Base-by-base conservation (phyloP, 202 grass and related monocot genomes). In the Panicum virgatum region DNA sequence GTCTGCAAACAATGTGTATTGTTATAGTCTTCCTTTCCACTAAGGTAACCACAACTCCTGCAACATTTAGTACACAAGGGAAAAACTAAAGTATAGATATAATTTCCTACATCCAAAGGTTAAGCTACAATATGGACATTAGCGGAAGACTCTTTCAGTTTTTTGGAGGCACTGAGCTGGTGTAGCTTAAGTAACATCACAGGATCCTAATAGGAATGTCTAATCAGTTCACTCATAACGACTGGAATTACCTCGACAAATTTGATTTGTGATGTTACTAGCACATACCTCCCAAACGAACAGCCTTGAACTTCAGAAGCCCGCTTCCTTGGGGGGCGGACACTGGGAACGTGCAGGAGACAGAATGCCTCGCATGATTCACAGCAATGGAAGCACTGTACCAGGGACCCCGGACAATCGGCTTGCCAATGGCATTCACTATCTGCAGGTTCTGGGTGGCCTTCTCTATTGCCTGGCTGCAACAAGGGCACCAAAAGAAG, bases 251-350 rank as follows among this genome's bases (percentile, higher is more conserved):
- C n/a, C 40, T 25, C 6, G 53, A 39, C 6, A 61, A 42, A 69
- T 1, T 36, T 53, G 54, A 36, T 26, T 13, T 53, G n/a, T 14
- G 2, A 68, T 15, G 11, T 66, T 29, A 30, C 23, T 32, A 2
- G 7, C 1, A 81, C 38, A 11, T 69, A 96, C 93, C 93, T 93
- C 86, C 83, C 3, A 80, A 69, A 16, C 85, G 88, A 45, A 93
- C 88, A 69, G 93, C 93, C 83, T 96, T 96, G 56, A 96, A 78
- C 83, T 96, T 92, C 3, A 96, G 87, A 85, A 93, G 80, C 37
- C 93, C 93, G 57, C 80, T 88, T 32, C 90, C 93, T 43, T 83
- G 85, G 7, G 93, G 86, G 0, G 81, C 93, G 0, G 86, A 91
- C 15, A 96, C 88, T 0, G 88, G 93, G 77, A 92, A 93, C 15